phyloP scores from a whole-genome alignment of 2,329 filamentous ascomycete genomes.

The Alternaria sp. region DNA sequence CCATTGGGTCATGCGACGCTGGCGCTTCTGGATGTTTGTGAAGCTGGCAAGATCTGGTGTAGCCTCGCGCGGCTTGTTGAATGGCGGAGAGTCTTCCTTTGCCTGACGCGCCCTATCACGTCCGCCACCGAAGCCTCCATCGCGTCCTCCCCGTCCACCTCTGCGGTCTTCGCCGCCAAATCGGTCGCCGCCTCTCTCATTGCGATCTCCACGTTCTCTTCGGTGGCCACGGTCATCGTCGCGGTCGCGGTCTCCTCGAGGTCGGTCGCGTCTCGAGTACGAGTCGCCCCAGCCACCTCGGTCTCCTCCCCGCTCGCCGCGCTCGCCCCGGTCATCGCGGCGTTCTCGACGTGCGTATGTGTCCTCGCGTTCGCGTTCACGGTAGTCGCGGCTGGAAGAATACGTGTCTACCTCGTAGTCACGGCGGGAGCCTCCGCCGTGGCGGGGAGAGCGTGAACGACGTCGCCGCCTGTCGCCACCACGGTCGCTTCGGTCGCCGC shows the following conservation, averaged over 20 bases:
- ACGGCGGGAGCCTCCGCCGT: constrained; percentile 67
- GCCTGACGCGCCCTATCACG: constrained; percentile 65
- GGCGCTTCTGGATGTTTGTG: constrained; percentile 81
- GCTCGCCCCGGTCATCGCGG: constrained; percentile 59
- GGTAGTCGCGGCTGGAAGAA: constrained; percentile 89
- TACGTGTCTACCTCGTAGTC: constrained; percentile 85
- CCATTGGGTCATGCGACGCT: constrained; percentile 96
- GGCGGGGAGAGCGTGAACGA: constrained; percentile 86
- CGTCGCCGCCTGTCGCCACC: constrained; percentile 61
- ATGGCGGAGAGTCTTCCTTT: constrained; percentile 76
- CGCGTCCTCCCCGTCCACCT: constrained; percentile 35
- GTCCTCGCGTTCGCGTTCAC: constrained; percentile 92
- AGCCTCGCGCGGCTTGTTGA: constrained; percentile 89
- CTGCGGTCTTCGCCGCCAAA: constrained; percentile 53
- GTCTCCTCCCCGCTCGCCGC: constrained; percentile 41
- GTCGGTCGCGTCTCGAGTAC: constrained; percentile 47
- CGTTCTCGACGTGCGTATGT: constrained; percentile 76
- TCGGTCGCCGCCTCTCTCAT: constrained; percentile 61
- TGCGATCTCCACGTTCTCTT: constrained; percentile 52
- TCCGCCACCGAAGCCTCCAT: constrained; percentile 45
- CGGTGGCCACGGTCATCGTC: constrained; percentile 47
- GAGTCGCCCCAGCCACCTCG: constrained; percentile 68
- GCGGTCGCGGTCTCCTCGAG: constrained; percentile 42
- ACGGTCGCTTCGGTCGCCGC: constrained; percentile 26
- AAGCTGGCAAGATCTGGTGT: constrained; percentile 93